A percentile compares a stretch with the other conserved stretches of the same genome.
Conservation (phyloP, 73 alveolate genomes). For the Paramecium sonneborni region DNA sequence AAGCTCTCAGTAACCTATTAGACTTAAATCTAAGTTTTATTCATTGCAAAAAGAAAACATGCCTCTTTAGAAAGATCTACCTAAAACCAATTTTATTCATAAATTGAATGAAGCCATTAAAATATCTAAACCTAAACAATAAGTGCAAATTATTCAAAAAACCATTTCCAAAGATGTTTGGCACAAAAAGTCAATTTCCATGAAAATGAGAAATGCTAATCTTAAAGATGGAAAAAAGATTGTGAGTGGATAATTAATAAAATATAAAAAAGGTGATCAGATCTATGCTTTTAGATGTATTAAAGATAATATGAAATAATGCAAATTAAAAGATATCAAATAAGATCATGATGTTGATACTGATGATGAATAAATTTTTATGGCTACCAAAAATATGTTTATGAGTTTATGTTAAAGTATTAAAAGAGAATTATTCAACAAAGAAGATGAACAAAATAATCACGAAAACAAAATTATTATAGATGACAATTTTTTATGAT, state of each 20-base stretch:
- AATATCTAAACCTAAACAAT: neutral
- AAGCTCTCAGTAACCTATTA: slow-evolving; percentile 20
- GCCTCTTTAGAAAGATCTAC: neutral
- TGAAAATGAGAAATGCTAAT: slow-evolving; percentile 27
- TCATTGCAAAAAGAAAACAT: neutral
- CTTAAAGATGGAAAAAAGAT: neutral
- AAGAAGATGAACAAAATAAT: neutral
- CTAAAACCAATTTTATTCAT: neutral
- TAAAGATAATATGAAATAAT: neutral
- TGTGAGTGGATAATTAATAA: neutral
- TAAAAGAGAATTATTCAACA: neutral
- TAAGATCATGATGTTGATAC: slow-evolving; percentile 32
- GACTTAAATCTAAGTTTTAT: slow-evolving; percentile 26
- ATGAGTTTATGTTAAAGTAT: slow-evolving; percentile 5
- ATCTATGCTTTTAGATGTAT: neutral
- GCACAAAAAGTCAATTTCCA: neutral
- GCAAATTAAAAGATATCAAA: neutral
- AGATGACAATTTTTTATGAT: neutral
- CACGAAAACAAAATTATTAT: neutral
- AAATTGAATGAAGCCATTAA: neutral
- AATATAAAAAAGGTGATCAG: slow-evolving; percentile 3
- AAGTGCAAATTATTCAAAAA: neutral
- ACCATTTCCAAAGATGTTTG: neutral
- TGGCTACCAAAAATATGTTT: slow-evolving; percentile 1
- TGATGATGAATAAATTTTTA: slow-evolving; percentile 9